Conservation (phyloP, 2,329 filamentous ascomycete genomes). For the Cladosporium sp. region DNA sequence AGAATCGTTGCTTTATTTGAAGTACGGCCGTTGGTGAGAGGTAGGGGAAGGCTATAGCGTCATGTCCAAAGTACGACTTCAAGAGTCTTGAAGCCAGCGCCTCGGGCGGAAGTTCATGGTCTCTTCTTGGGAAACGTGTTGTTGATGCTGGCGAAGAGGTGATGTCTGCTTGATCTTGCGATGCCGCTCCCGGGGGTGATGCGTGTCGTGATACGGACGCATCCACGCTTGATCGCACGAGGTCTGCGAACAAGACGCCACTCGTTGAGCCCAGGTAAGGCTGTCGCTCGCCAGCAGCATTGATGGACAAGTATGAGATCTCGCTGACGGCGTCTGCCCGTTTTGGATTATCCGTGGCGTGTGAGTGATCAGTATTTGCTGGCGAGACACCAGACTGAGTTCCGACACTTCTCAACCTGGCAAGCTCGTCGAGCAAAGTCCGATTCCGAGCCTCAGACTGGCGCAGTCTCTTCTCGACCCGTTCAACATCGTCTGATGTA, state of each 20-base stretch:
- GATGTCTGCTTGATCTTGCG: constrained; percentile 15
- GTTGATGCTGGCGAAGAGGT: constrained; percentile 12
- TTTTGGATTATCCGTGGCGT: constrained; percentile 40
- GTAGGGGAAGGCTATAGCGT: constrained; percentile 49
- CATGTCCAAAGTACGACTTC: constrained; percentile 48
- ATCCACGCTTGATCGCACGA: constrained; percentile 39
- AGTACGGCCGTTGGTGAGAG: constrained; percentile 38
- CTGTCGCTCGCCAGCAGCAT: constrained; percentile 46
- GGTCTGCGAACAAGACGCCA: constrained; percentile 46
- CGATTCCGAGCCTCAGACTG: constrained; percentile 40
- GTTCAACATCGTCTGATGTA: constrained; percentile 39
- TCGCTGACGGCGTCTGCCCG: constrained; percentile 33
- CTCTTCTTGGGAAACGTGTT: not conserved
- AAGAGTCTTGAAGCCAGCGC: constrained; percentile 42
- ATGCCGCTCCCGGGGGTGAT: constrained; percentile 16
- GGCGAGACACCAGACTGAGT: constrained; percentile 12
- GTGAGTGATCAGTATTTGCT: constrained; percentile 12
- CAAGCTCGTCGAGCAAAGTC: constrained; percentile 26
- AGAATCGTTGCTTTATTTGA: constrained; percentile 36
- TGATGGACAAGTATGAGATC: constrained; percentile 48
- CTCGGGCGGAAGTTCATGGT: constrained; percentile 38
- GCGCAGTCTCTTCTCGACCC: constrained; percentile 40
- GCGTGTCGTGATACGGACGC: constrained; percentile 19
- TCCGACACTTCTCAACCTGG: constrained; percentile 15
- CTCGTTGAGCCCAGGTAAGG: constrained; percentile 46